Conservation (phyloP, 2,329 filamentous ascomycete genomes). For the Periconia sp. region DNA sequence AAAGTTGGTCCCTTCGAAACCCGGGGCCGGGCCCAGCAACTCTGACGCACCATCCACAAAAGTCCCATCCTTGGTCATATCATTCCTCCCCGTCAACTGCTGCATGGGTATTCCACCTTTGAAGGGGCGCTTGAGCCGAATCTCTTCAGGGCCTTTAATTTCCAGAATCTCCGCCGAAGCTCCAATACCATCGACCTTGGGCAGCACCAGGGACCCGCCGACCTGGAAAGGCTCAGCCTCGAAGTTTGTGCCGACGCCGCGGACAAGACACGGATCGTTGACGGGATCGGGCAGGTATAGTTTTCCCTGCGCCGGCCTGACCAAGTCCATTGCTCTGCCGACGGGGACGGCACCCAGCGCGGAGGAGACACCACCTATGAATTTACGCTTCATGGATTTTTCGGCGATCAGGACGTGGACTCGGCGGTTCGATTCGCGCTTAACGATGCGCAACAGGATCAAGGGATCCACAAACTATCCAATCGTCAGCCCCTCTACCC, state of each 20-base stretch:
- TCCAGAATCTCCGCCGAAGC: conserved; percentile 83
- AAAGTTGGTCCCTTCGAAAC: conserved; percentile 76
- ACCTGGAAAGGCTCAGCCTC: conserved; percentile 53
- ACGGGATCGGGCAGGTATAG: conserved; percentile 90
- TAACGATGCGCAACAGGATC: conserved; percentile 87
- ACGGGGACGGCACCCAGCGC: conserved; percentile 91
- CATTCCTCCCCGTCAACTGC: conserved; percentile 80
- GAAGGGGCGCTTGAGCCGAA: conserved; percentile 85
- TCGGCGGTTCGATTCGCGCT: conserved; percentile 81
- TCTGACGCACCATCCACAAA: conserved; percentile 58
- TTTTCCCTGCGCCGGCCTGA: conserved; percentile 75
- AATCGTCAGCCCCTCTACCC: conserved; percentile 7
- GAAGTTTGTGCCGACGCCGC: conserved; percentile 81
- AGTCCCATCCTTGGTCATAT: conserved; percentile 67
- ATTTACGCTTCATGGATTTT: conserved; percentile 86
- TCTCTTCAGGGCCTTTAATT: conserved; percentile 76
- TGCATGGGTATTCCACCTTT: conserved; percentile 72
- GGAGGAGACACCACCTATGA: conserved; percentile 84
- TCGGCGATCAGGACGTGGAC: conserved; percentile 93
- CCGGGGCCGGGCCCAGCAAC: conserved; percentile 55
- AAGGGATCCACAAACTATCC: conserved; percentile 89
- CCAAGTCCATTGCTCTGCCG: conserved; percentile 83
- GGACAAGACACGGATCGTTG: conserved; percentile 78
- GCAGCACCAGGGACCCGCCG: conserved; percentile 84
- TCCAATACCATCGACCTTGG: conserved; percentile 77